phyloP scores from a whole-genome alignment of 495 filamentous ascomycete genomes.

The Trichocladium uniseriatum region DNA sequence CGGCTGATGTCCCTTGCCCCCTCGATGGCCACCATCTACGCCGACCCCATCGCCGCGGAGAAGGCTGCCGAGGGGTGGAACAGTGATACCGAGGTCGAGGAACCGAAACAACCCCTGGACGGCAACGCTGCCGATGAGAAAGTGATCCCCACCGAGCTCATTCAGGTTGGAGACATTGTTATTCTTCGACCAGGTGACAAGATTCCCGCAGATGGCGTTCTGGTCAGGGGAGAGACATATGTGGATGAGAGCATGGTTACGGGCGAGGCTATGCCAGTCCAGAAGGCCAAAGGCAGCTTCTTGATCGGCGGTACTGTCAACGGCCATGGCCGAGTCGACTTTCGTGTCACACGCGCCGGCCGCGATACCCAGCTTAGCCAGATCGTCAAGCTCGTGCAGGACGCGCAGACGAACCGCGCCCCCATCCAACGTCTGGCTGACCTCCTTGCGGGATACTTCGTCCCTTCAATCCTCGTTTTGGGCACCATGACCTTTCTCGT shows the following conservation, averaged over 20 bases:
- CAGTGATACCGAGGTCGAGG: constrained; percentile 19
- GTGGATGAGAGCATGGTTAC: constrained; percentile 99
- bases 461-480: constrained; percentile 77
- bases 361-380: constrained; percentile 94
- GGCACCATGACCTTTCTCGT: constrained; percentile 76
- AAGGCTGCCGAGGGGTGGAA: constrained; percentile 80
- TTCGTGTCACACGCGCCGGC: constrained; percentile 85
- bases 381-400: constrained; percentile 93
- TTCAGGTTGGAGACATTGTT: constrained; percentile 90
- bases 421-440: constrained; percentile 95
- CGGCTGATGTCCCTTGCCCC: constrained; percentile 90
- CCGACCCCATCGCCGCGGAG: constrained; percentile 89
- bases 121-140: constrained; percentile 65
- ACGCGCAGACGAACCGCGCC: constrained; percentile 88
- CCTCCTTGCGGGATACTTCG: constrained; percentile 85
- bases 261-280: constrained; percentile 87
- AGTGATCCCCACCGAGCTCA: constrained; percentile 83
- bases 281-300: constrained; percentile 68
- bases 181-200: constrained; percentile 92
- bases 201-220: constrained; percentile 83
- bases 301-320: constrained; percentile 97
- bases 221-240: constrained; percentile 83
- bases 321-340: constrained; percentile 80
- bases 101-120: constrained; percentile 38
- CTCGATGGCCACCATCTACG: constrained; percentile 95